Evolutionary conservation across 1,284 basidiomycete genomes (phyloP).

Genomic region (Sporisorium graminicola): DNA sequence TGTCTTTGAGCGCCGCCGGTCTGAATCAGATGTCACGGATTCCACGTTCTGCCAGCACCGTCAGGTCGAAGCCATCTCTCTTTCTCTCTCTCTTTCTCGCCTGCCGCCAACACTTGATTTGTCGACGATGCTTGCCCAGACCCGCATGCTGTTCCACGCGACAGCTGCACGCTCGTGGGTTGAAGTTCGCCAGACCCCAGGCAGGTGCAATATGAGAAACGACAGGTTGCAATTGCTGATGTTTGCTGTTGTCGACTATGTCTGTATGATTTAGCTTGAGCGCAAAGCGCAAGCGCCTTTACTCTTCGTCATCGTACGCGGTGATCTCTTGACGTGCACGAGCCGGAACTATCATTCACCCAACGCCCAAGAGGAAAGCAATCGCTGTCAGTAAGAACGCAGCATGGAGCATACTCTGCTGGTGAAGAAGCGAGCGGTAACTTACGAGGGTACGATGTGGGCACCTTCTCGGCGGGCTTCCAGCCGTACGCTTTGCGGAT

Average conservation of each 20-base stretch:
- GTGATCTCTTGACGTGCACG: constrained; percentile 56
- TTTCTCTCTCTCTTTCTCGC: too few species aligned
- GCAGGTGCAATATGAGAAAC: background rate
- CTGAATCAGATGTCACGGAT: too few species aligned
- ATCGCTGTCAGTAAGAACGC: background rate
- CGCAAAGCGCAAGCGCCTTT: background rate
- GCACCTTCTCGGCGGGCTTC: constrained; percentile 79
- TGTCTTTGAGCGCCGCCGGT: too few species aligned
- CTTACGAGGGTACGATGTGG: constrained; percentile 88
- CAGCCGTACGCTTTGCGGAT: constrained; percentile 81
- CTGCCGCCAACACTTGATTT: too few species aligned
- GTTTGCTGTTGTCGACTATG: background rate
- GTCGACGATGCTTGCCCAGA: too few species aligned
- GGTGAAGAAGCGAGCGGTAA: too few species aligned
- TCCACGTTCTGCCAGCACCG: too few species aligned
- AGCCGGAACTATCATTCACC: constrained; percentile 52
- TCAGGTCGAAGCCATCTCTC: too few species aligned
- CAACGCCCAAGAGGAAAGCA: background rate
- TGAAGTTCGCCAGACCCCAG: too few species aligned
- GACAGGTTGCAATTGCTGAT: constrained; percentile 12
- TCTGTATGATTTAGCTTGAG: background rate
- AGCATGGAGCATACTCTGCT: too few species aligned
- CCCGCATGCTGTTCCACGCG: too few species aligned
- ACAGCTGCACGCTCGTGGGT: too few species aligned
- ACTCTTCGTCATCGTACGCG: constrained; percentile 63